Evolutionary conservation across 2,329 filamentous ascomycete genomes (phyloP).

Genomic region (Epichloe brachyelytri): DNA sequence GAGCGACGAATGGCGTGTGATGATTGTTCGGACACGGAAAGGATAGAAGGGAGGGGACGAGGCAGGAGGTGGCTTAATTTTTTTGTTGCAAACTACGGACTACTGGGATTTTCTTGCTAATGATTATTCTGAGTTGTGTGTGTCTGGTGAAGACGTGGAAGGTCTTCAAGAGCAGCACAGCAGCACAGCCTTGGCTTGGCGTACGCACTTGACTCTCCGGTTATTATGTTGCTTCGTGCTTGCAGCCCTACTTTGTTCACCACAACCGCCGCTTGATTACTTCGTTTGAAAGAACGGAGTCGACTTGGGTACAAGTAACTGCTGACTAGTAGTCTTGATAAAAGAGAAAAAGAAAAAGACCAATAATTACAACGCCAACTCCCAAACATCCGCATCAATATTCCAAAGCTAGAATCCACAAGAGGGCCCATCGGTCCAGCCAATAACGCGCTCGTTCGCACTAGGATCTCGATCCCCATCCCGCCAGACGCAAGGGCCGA

Average conservation of each 20-base stretch:
- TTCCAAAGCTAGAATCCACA: background rate
- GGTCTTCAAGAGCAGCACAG: background rate
- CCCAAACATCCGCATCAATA: background rate
- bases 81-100: background rate
- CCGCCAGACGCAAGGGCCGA: background rate
- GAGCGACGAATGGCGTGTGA: no score
- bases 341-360: background rate
- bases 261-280: background rate
- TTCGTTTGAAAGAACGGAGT: background rate
- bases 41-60: slow-evolving; percentile 1
- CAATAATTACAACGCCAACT: background rate
- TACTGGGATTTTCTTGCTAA: background rate
- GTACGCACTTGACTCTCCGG: background rate
- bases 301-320: background rate
- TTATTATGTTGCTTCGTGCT: background rate
- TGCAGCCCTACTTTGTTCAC: background rate
- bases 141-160: background rate
- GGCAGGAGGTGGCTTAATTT: background rate
- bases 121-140: no score
- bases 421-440: background rate
- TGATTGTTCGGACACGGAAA: no score
- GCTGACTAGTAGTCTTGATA: no score
- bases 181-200: background rate
- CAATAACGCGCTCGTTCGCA: background rate
- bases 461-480: background rate